Evolutionary conservation across 306 rosid genomes (phyloP), one percentile per base, ranked within the genome.

Genomic region (Gynostemma pentaphyllum): DNA sequence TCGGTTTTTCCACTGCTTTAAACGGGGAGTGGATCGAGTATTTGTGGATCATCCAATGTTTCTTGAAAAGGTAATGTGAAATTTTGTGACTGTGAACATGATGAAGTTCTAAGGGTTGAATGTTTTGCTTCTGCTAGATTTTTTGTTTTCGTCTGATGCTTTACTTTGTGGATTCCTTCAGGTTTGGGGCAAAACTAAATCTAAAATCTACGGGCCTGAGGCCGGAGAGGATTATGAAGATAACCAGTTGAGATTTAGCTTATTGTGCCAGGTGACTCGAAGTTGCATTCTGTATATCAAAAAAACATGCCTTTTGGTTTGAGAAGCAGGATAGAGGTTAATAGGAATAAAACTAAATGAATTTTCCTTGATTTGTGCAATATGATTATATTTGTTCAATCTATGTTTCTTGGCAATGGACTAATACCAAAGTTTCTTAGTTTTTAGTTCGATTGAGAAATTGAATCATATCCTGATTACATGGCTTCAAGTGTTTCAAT

Each of bases 11-110:
- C 84, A 79, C 68, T 79, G 84, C 71, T 47, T 69, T 74, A 79
- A 76, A 67, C 75, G 84, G 4, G 84, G 84, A 4, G 84, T 79
- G 52, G 84, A 79, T 59, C 81, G 84, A 45, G 81, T 79, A 15
- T 79, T 79, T 62, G 69, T 79, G 29, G 84, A 79, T 62, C 78
- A 79, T 32, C 84, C 81, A 4, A 5, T 29, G 60, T 79, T 79
- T 72, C 81, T 79, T 30, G 81, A 60, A 71, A 79, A 62, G 78
- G 83, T 66, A 14, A 60, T 41, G 66, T 15, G 66, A 40, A 40
- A 40, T 40, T 40, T 21, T 50, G 2, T 27, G 7, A 39, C n/a
- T 15, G 18, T n/a, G n/a, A n/a, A n/a, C n/a, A n/a, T n/a, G n/a
- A n/a, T n/a, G n/a, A n/a, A n/a, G n/a, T n/a, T n/a, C n/a, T n/a